These are phyloP conservation scores for Neurospora pannonica DNA, from an alignment of 495 filamentous ascomycete species.

Conservation along the genomic window DNA sequence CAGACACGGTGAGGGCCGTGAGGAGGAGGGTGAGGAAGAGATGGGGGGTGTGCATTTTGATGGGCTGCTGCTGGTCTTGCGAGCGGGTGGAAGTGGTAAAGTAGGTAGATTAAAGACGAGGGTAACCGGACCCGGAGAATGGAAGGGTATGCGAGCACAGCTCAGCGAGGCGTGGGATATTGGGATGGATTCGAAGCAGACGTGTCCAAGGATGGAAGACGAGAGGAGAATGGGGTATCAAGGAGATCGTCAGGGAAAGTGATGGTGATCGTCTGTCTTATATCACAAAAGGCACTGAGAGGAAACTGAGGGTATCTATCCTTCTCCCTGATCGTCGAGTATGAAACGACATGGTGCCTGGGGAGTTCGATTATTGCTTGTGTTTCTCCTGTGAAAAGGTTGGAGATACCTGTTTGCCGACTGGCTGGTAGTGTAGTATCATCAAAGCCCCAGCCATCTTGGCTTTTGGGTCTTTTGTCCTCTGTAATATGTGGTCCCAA, in stretches of 20 bases:
- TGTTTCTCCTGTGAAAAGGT: neutral
- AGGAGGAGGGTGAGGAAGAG: constrained; percentile 7
- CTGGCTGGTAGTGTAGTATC: neutral
- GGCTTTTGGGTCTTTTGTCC: neutral
- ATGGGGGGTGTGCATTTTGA: constrained; percentile 11
- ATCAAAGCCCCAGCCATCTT: neutral
- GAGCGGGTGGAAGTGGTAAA: too few relatives aligned
- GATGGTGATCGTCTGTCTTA: neutral
- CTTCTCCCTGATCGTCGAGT: neutral
- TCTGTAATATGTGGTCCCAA: neutral
- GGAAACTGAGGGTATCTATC: too few relatives aligned
- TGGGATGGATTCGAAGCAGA: neutral
- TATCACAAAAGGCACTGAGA: neutral
- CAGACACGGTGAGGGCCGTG: constrained; percentile 2
- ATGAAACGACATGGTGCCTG: neutral
- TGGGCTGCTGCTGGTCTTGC: too few relatives aligned
- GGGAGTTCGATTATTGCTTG: neutral
- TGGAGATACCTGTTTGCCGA: neutral
- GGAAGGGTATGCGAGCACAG: neutral
- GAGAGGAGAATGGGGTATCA: too few relatives aligned
- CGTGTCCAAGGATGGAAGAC: neutral
- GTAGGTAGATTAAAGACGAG: neutral
- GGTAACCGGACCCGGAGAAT: neutral
- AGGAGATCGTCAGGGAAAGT: neutral
- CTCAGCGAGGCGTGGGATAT: neutral